Evolutionary conservation across 2,329 filamentous ascomycete species (phyloP).

Genomic region (Helminthosporium solani): DNA sequence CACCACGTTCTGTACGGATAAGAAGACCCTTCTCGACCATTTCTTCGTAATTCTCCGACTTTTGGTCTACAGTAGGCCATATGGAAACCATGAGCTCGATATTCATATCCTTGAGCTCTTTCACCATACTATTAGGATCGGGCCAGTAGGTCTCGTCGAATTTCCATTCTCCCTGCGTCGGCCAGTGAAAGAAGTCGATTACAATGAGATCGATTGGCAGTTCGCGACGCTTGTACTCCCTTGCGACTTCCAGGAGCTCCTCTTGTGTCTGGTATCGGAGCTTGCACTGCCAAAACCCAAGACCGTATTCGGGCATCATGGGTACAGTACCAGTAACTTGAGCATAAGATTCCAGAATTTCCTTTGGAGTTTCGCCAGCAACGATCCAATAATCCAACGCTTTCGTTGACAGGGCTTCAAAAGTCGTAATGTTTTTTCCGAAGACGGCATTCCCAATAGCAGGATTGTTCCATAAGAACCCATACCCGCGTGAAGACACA

Average conservation of each 20-base stretch:
- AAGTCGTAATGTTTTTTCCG: constrained; percentile 61
- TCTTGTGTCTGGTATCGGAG: constrained; percentile 66
- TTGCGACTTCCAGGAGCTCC: constrained; percentile 60
- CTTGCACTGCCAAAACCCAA: constrained; percentile 70
- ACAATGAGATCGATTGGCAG: constrained; percentile 67
- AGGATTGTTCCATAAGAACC: constrained; percentile 67
- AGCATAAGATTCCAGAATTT: constrained; percentile 60
- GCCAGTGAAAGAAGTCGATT: constrained; percentile 69
- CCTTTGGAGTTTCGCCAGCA: constrained; percentile 55
- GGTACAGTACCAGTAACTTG: constrained; percentile 60
- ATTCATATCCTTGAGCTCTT: constrained; percentile 58
- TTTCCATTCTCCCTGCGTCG: constrained; percentile 65
- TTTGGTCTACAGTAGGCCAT: constrained; percentile 65
- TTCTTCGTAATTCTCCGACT: constrained; percentile 60
- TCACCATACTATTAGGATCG: constrained; percentile 65
- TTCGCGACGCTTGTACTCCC: constrained; percentile 58
- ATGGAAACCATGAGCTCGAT: constrained; percentile 70
- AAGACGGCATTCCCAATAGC: constrained; percentile 61
- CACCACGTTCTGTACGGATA: constrained; percentile 61
- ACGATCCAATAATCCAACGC: constrained; percentile 66
- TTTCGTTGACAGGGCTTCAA: constrained; percentile 61
- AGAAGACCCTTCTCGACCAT: constrained; percentile 63
- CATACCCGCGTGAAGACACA: constrained; percentile 61
- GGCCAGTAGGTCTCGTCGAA: constrained; percentile 67
- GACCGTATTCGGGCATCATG: constrained; percentile 68